These are phyloP conservation scores for Chalciporus pseudorubinellus DNA, from an alignment of 768 basidiomycete species.

Conservation along the genomic window DNA sequence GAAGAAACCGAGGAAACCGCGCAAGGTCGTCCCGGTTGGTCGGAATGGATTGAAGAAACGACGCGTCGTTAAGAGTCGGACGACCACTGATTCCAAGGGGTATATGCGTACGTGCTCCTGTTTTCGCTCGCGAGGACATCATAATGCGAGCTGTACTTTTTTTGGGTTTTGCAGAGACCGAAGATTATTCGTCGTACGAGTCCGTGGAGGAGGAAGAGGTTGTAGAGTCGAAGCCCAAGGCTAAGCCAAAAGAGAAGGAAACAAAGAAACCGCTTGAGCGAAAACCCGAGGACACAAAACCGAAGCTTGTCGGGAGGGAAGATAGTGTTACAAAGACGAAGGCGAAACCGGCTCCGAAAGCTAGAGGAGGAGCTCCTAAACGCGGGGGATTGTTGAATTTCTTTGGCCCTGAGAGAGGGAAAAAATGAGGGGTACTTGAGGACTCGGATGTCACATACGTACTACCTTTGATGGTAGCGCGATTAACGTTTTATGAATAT, in stretches of 20 bases:
- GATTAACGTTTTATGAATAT: no score
- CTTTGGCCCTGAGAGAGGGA: constrained; percentile 31
- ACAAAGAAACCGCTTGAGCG: constrained; percentile 17
- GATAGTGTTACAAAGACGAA: constrained; percentile 18
- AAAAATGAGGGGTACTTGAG: constrained; percentile 17
- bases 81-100: constrained; percentile 59
- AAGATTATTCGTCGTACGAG: constrained; percentile 81
- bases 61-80: constrained; percentile 58
- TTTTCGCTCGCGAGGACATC: not conserved
- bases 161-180: constrained; percentile 47
- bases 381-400: constrained; percentile 33
- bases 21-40: constrained; percentile 70
- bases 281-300: constrained; percentile 17
- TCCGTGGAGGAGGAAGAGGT: constrained; percentile 61
- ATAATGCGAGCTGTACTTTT: not conserved
- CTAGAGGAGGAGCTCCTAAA: constrained; percentile 20
- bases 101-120: constrained; percentile 58
- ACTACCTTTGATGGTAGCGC: no score
- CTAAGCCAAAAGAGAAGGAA: constrained; percentile 16
- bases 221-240: constrained; percentile 19
- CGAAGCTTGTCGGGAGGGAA: constrained; percentile 10
- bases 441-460: no score
- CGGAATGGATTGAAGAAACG: constrained; percentile 76
- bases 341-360: constrained; percentile 14
- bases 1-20: constrained; percentile 41